Evolutionary conservation across 352 stramenopile genomes (phyloP).

Genomic region (Phytophthora multivora): DNA sequence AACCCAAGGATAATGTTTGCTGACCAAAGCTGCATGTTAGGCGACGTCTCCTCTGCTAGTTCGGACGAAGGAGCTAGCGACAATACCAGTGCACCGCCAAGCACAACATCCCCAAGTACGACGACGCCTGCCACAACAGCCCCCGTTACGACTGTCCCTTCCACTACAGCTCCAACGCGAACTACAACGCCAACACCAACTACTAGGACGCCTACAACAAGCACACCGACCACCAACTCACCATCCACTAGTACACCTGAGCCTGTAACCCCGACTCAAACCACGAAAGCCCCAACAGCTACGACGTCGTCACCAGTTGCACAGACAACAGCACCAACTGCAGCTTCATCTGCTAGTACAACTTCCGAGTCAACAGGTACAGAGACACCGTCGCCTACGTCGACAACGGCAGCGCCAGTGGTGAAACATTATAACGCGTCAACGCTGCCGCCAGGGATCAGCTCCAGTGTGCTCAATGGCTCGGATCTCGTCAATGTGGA

Average conservation of each 20-base stretch:
- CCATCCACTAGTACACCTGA: not conserved
- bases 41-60: constrained; percentile 3
- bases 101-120: not conserved
- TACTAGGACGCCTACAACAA: not conserved
- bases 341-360: not conserved
- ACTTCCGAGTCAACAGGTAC: not conserved
- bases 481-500: constrained; percentile 43
- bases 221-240: not conserved
- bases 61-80: constrained; percentile 3
- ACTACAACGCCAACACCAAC: not conserved
- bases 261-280: not conserved
- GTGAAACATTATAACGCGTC: constrained; percentile 45
- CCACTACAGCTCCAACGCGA: not conserved
- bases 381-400: not conserved
- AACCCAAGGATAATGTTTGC: not conserved
- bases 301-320: not conserved
- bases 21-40: not conserved
- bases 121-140: not conserved
- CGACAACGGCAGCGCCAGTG: constrained; percentile 6
- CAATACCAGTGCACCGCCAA: not conserved
- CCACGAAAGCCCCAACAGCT: not conserved
- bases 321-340: not conserved
- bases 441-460: constrained; percentile 37
- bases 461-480: constrained; percentile 39
- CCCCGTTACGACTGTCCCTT: not conserved